Evolutionary conservation across 1,284 basidiomycete genomes (phyloP).

Genomic region (Irpex sp.): DNA sequence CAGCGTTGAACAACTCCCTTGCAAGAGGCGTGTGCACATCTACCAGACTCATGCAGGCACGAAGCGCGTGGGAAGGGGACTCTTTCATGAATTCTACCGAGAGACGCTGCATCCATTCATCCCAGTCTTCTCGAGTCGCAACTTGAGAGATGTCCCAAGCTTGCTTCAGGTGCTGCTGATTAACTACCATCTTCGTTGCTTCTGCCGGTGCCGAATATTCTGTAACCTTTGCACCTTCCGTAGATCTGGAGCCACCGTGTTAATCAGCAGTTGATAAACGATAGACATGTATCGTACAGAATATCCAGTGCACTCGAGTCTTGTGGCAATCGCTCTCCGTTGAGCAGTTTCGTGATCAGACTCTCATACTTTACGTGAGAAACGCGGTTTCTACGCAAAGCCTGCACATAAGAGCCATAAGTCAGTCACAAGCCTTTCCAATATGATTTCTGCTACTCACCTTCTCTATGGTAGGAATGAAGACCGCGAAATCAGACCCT

Average conservation of each 20-base stretch:
- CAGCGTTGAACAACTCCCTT: conserved; percentile 96
- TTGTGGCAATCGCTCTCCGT: conserved; percentile 90
- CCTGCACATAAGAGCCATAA: conserved; percentile 38
- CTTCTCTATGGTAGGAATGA: conserved; percentile 96
- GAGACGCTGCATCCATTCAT: conserved; percentile 92
- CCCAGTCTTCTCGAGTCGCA: conserved; percentile 87
- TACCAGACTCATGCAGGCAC: conserved; percentile 93
- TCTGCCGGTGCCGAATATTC: conserved; percentile 80
- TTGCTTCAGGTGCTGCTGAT: conserved; percentile 96
- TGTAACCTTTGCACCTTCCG: conserved; percentile 57
- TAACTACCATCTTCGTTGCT: conserved; percentile 88
- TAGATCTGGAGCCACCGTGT: conserved; percentile 33
- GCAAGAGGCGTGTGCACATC: conserved; percentile 92
- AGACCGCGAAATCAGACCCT: conserved; percentile 95
- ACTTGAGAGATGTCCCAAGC: conserved; percentile 93
- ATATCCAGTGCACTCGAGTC: conserved; percentile 62
- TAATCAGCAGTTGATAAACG: conserved; percentile 6
- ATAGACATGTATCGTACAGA: conserved; percentile 38
- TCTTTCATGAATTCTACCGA: conserved; percentile 98
- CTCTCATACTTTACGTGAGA: conserved; percentile 87
- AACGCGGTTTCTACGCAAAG: conserved; percentile 76
- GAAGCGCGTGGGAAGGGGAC: conserved; percentile 94
- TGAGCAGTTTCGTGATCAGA: conserved; percentile 86
- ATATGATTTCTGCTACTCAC: conserved; percentile 35
- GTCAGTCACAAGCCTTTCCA: background rate